Evolutionary conservation across 768 basidiomycete species (phyloP), one percentile per base, ranked within the genome.

Genomic region (Termitomyces sp.): DNA sequence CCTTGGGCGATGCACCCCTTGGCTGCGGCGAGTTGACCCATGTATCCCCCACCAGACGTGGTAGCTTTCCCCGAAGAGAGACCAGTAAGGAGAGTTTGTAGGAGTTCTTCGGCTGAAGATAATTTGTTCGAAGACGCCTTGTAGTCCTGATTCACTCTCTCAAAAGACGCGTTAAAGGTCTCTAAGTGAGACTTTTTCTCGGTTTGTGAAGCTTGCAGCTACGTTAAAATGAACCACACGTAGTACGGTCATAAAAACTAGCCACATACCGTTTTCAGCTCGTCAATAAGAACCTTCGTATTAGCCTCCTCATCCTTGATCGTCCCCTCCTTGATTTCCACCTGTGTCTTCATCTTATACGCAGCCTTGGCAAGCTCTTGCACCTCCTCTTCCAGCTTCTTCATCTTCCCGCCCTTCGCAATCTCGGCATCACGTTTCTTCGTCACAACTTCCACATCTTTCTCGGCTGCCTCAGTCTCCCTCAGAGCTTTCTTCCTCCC

Each of bases 41-140:
- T 88, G 70, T 98, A 98, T 0, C 97, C 97, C 2, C 94, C 93
- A 10, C 84, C 82, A 17, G 84, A 81, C 40, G 84, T 85, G 56
- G 82, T 84, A 28, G 77, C 71, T 50, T 79, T 79, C 40, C 75
- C 79, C 4, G 89, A 88, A 1, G 94, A 85, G 10, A 98, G 83
- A 43, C 97, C 97, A 0, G 96, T 98, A 46, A 96, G 78, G 19
- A 98, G 84, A 0, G 93, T 92, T 69, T 98, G 96, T 0, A 98
- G 79, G n/a, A 98, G 87, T 63, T 94, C 92, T 70, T 98, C 95
- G 16, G 87, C 81, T 19, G 83, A 88, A 14, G 79, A 68, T 9
- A 96, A 79, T 28, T 84, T 79, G 5, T 79, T 73, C 55, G 84
- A 78, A 2, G 84, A 77, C 0, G 76, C 68, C 43, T 80, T 80